Evolutionary conservation across 2,329 filamentous ascomycete species (phyloP).

Genomic region (Coniochaeta sp.): DNA sequence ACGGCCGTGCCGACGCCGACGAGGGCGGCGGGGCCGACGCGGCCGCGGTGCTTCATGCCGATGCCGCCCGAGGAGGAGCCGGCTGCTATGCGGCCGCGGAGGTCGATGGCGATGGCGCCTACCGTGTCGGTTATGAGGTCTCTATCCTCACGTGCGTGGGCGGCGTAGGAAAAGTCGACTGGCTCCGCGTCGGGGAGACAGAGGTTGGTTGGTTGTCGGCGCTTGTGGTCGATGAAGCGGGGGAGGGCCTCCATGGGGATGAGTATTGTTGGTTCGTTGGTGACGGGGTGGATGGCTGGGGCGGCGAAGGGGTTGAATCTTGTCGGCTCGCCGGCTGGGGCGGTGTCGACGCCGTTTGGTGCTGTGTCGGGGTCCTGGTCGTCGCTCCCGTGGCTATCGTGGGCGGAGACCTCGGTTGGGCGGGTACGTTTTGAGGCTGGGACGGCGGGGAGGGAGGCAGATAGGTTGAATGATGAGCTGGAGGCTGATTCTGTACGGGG

Average conservation of each 20-base stretch:
- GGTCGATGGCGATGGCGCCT: slow-evolving; percentile 88
- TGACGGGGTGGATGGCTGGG: too few relatives aligned
- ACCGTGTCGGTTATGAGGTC: slow-evolving; percentile 83
- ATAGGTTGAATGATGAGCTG: background rate
- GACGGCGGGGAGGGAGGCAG: slow-evolving; percentile 2
- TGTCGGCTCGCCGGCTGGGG: too few relatives aligned
- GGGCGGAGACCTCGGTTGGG: slow-evolving; percentile 4
- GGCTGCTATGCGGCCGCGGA: slow-evolving; percentile 79
- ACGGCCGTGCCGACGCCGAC: slow-evolving; percentile 88
- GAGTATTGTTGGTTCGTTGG: background rate
- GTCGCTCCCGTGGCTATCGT: slow-evolving; percentile 12
- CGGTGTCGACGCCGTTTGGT: too few relatives aligned
- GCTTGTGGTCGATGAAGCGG: background rate
- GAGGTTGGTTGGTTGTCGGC: too few relatives aligned
- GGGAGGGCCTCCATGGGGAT: background rate
- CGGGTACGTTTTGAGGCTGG: background rate
- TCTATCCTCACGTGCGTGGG: slow-evolving; percentile 31
- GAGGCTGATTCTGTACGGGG: background rate
- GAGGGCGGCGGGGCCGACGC: slow-evolving; percentile 85
- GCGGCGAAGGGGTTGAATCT: too few relatives aligned
- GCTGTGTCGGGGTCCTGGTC: too few relatives aligned
- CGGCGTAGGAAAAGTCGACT: slow-evolving; percentile 6
- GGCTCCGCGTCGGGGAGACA: too few relatives aligned
- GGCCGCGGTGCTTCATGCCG: slow-evolving; percentile 93
- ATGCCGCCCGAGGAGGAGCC: slow-evolving; percentile 96